Conservation (phyloP, 495 filamentous ascomycete genomes). For the Poronia punctata region DNA sequence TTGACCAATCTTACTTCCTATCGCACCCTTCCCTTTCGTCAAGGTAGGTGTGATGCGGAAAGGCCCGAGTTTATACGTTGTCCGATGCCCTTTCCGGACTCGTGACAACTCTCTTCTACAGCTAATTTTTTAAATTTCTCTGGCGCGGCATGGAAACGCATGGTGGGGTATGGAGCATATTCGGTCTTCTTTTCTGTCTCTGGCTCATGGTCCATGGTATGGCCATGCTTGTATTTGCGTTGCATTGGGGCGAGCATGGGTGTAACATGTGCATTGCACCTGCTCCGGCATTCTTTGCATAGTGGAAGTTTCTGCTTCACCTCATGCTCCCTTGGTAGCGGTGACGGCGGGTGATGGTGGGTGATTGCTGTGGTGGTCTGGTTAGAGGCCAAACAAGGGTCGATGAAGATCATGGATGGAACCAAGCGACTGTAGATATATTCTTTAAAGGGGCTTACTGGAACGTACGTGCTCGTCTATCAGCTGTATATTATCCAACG, state of each 20-base stretch:
- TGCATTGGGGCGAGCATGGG: slow-evolving; percentile 19
- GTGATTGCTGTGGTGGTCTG: too few relatives aligned
- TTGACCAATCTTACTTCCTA: not conserved
- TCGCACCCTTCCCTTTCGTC: too few relatives aligned
- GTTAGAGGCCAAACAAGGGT: too few relatives aligned
- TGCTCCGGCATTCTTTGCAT: not conserved
- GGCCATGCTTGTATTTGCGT: slow-evolving; percentile 4
- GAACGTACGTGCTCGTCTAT: too few relatives aligned
- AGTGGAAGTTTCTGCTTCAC: not conserved
- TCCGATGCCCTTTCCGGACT: too few relatives aligned
- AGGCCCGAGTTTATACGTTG: too few relatives aligned
- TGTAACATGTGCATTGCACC: slow-evolving; percentile 3
- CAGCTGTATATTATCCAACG: too few relatives aligned
- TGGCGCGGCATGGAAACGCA: slow-evolving; percentile 12
- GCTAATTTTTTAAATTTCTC: slow-evolving; percentile 4
- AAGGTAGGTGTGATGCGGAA: too few relatives aligned
- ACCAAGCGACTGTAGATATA: slow-evolving; percentile 11
- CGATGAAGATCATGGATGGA: too few relatives aligned
- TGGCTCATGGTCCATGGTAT: slow-evolving; percentile 7
- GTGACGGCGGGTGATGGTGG: too few relatives aligned
- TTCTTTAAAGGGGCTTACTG: slow-evolving; percentile 3
- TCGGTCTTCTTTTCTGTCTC: slow-evolving; percentile 12
- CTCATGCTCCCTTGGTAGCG: not conserved
- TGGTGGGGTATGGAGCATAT: slow-evolving; percentile 19
- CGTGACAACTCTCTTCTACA: too few relatives aligned